Evolutionary conservation across 1,284 basidiomycete species (phyloP).

Genomic region (Bondarzewia mesenterica): DNA sequence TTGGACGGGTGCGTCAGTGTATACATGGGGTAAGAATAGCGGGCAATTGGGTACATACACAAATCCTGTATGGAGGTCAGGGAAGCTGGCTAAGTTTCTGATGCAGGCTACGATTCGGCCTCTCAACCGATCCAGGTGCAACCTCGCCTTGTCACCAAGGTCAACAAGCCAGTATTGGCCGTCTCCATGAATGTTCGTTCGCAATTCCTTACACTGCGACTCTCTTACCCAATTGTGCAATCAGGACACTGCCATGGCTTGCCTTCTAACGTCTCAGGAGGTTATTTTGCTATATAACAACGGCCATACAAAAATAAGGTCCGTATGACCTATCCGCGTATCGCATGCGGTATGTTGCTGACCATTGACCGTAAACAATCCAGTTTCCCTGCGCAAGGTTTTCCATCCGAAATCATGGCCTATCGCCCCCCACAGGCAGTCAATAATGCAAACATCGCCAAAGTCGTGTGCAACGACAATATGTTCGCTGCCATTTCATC

Average conservation of each 20-base stretch:
- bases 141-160: constrained; percentile 79
- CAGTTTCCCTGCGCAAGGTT: constrained; percentile 24
- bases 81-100: neutral
- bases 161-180: constrained; percentile 61
- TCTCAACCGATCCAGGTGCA: constrained; percentile 73
- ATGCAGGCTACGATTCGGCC: constrained; percentile 62
- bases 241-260: constrained; percentile 80
- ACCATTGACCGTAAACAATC: constrained; percentile 5
- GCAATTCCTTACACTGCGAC: constrained; percentile 1
- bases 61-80: neutral
- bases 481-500: constrained; percentile 81
- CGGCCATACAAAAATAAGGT: constrained; percentile 69
- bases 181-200: constrained; percentile 63
- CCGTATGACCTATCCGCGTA: constrained; percentile 14
- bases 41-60: constrained; percentile 76
- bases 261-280: constrained; percentile 66
- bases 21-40: constrained; percentile 93
- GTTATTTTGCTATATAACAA: constrained; percentile 84
- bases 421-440: constrained; percentile 76
- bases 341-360: constrained; percentile 8
- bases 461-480: constrained; percentile 73
- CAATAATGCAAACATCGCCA: constrained; percentile 67
- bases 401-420: constrained; percentile 66
- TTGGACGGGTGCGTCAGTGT: constrained; percentile 83
- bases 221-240: constrained; percentile 7